Conservation (phyloP, 139 green algal genomes). For the Chlamydomonas applanata region DNA sequence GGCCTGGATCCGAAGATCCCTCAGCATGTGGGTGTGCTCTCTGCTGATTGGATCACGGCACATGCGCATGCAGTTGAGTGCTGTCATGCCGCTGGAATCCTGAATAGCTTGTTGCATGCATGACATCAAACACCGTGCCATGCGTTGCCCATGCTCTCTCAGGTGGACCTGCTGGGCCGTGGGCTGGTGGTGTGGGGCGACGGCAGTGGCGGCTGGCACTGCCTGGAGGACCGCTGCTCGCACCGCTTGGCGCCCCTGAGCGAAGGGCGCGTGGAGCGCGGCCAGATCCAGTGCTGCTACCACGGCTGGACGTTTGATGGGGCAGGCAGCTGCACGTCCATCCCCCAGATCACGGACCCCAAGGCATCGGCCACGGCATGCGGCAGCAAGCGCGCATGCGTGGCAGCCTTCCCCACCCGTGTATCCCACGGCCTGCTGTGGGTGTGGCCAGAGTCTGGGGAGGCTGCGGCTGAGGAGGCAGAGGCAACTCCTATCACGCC, state of each 20-base stretch:
- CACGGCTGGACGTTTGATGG: constrained; percentile 18
- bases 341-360: constrained; percentile 24
- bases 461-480: not conserved
- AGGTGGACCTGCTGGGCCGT: constrained; percentile 30
- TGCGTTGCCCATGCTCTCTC: too few species aligned
- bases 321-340: constrained; percentile 3
- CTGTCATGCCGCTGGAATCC: too few species aligned
- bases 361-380: constrained; percentile 14
- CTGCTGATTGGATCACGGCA: too few species aligned
- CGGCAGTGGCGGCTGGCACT: constrained; percentile 23
- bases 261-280: constrained; percentile 41
- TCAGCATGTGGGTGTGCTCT: constrained; percentile 14
- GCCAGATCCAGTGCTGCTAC: constrained; percentile 30
- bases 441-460: constrained; percentile 42
- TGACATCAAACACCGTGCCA: too few species aligned
- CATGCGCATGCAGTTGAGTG: too few species aligned
- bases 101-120: too few species aligned
- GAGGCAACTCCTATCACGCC: not conserved
- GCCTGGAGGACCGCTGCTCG: constrained; percentile 40
- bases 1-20: too few species aligned
- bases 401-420: constrained; percentile 5
- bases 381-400: constrained; percentile 15
- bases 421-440: constrained; percentile 42
- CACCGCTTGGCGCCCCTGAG: constrained; percentile 41
- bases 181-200: constrained; percentile 40